Evolutionary conservation across 192 early-diverging fungal genomes (phyloP).

Genomic region (Dissophora ornata): DNA sequence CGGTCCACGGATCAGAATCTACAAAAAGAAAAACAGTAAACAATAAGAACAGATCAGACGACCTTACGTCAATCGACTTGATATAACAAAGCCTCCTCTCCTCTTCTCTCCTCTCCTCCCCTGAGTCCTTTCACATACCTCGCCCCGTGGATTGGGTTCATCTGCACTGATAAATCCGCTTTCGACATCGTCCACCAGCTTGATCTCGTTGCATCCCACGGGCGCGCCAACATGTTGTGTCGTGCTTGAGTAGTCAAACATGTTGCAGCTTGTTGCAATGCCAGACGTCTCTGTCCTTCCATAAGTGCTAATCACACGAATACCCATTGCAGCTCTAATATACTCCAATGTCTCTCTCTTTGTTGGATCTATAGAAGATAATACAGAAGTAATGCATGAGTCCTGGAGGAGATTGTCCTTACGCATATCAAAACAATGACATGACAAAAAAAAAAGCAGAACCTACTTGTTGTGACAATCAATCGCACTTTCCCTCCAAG

Average conservation of each 20-base stretch:
- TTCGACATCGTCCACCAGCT: conserved; percentile 67
- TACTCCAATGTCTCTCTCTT: conserved; percentile 40
- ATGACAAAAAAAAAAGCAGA: neutral
- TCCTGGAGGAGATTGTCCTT: too few relatives aligned
- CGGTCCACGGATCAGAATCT: conserved; percentile 60
- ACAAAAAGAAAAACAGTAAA: neutral
- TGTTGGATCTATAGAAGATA: conserved; percentile 47
- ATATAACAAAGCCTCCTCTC: neutral
- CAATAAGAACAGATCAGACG: neutral
- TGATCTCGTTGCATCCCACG: conserved; percentile 68
- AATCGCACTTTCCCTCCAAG: conserved; percentile 42
- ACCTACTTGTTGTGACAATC: conserved; percentile 47
- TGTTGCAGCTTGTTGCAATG: conserved; percentile 33
- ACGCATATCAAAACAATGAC: too few relatives aligned
- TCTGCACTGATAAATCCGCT: conserved; percentile 51
- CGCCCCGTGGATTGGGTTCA: conserved; percentile 75
- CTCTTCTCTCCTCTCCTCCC: too few relatives aligned
- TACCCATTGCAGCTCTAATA: conserved; percentile 36
- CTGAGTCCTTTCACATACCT: conserved; percentile 59
- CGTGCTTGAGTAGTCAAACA: conserved; percentile 38
- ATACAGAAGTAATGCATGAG: too few relatives aligned
- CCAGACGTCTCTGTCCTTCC: conserved; percentile 50
- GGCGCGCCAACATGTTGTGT: conserved; percentile 73
- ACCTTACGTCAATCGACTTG: neutral
- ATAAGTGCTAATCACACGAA: conserved; percentile 37